These are phyloP conservation scores for Bjerkandera adusta DNA, from an alignment of 1,284 basidiomycete species.

Conservation along the genomic window DNA sequence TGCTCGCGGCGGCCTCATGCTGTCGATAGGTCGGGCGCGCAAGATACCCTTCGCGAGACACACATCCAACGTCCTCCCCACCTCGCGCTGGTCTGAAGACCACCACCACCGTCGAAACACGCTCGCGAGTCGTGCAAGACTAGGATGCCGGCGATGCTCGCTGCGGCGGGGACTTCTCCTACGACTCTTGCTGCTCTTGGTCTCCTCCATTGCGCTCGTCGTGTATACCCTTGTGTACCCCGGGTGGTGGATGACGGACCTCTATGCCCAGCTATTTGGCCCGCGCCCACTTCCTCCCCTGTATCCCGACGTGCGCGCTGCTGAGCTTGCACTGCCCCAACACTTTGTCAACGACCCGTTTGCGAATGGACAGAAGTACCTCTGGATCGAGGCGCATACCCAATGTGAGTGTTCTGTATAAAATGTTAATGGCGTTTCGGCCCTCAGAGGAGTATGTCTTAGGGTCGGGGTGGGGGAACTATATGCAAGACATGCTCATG, in stretches of 20 bases:
- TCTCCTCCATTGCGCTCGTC: background rate
- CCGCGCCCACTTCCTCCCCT: constrained; percentile 13
- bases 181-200: background rate
- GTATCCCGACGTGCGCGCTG: constrained; percentile 12
- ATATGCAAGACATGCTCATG: constrained; percentile 41
- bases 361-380: constrained; percentile 12
- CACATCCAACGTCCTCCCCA: too few relatives aligned
- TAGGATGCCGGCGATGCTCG: too few relatives aligned
- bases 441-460: background rate
- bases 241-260: constrained; percentile 1
- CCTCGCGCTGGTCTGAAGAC: too few relatives aligned
- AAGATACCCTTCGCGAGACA: too few relatives aligned
- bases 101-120: too few relatives aligned
- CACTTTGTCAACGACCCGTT: constrained; percentile 10
- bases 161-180: too few relatives aligned
- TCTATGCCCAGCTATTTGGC: constrained; percentile 5
- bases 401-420: constrained; percentile 1
- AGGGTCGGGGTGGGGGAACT: constrained; percentile 41
- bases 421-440: background rate
- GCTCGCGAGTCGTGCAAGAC: too few relatives aligned
- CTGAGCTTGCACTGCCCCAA: constrained; percentile 16
- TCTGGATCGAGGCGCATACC: constrained; percentile 11
- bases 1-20: too few relatives aligned
- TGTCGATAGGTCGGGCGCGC: too few relatives aligned
- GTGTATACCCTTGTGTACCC: constrained; percentile 1